These are phyloP conservation scores for Metarhizium anisopliae DNA, from an alignment of 2,329 filamentous ascomycete species.

Conservation along the genomic window DNA sequence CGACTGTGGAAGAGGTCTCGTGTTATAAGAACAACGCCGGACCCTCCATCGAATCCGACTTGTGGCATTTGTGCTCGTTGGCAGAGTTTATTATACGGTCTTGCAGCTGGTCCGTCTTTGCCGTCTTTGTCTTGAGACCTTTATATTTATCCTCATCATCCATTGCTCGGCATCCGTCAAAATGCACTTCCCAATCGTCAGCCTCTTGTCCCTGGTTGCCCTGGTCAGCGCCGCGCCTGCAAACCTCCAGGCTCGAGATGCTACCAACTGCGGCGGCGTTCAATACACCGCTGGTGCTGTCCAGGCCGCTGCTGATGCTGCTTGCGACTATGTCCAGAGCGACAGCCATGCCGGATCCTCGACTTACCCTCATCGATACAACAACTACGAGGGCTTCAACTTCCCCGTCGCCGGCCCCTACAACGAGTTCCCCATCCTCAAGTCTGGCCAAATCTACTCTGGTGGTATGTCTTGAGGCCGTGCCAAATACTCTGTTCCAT, in stretches of 20 bases:
- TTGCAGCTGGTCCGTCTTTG: not conserved
- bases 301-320: slow-evolving; percentile 17
- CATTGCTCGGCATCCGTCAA: slow-evolving; percentile 2
- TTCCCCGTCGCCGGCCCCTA: slow-evolving; percentile 24
- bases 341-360: slow-evolving; percentile 18
- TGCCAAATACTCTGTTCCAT: not conserved
- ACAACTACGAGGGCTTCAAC: slow-evolving; percentile 28
- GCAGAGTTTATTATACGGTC: not conserved
- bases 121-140: not conserved
- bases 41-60: not conserved
- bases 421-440: slow-evolving; percentile 30
- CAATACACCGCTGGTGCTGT: slow-evolving; percentile 19
- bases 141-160: too few species aligned
- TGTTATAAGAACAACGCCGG: not conserved
- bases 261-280: slow-evolving; percentile 21
- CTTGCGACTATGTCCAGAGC: slow-evolving; percentile 15
- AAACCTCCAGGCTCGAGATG: slow-evolving; percentile 13
- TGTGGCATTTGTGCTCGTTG: too few species aligned
- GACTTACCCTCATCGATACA: slow-evolving; percentile 29
- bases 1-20: not conserved
- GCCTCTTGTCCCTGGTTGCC: slow-evolving; percentile 19
- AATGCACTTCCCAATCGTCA: slow-evolving; percentile 17
- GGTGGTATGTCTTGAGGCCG: slow-evolving; percentile 20
- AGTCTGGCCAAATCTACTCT: slow-evolving; percentile 21
- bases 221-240: slow-evolving; percentile 19